These are phyloP conservation scores for Boletales sp. DNA, from an alignment of 768 basidiomycete genomes.

Conservation along the genomic window DNA sequence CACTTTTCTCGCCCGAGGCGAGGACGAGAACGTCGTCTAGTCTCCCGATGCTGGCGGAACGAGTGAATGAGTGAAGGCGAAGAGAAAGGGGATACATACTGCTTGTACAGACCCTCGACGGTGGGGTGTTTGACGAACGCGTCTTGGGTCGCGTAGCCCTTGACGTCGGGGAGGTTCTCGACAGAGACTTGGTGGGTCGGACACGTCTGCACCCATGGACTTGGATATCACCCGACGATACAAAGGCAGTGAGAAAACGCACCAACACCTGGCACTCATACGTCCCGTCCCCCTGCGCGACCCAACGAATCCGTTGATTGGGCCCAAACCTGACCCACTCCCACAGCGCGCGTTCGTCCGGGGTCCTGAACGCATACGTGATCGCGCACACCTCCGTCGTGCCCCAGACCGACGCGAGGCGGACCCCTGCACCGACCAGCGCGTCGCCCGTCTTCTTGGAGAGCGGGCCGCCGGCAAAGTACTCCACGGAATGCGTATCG, in stretches of 20 bases:
- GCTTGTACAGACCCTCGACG: slow-evolving; percentile 39
- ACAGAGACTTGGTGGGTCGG: slow-evolving; percentile 27
- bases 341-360: slow-evolving; percentile 30
- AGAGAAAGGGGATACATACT: slow-evolving; percentile 24
- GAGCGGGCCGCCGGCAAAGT: slow-evolving; percentile 36
- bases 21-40: too few relatives aligned
- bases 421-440: slow-evolving; percentile 34
- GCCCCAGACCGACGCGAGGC: slow-evolving; percentile 34
- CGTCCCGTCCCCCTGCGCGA: slow-evolving; percentile 33
- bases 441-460: slow-evolving; percentile 34
- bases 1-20: too few relatives aligned
- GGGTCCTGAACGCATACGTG: slow-evolving; percentile 5
- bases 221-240: background rate
- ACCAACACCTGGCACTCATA: slow-evolving; percentile 40
- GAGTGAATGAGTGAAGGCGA: too few relatives aligned
- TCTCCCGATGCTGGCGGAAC: too few relatives aligned
- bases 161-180: slow-evolving; percentile 35
- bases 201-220: slow-evolving; percentile 17
- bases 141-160: slow-evolving; percentile 44
- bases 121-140: slow-evolving; percentile 43
- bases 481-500: too few relatives aligned
- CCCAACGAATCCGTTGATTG: slow-evolving; percentile 30
- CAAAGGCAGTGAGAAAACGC: background rate
- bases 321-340: slow-evolving; percentile 30
- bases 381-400: slow-evolving; percentile 34